A percentile compares a stretch with the other conserved stretches of the same genome.
These are phyloP conservation scores for Coix lacrymajobi DNA, from an alignment of 176 grass and related monocot species.

Conservation along the genomic window DNA sequence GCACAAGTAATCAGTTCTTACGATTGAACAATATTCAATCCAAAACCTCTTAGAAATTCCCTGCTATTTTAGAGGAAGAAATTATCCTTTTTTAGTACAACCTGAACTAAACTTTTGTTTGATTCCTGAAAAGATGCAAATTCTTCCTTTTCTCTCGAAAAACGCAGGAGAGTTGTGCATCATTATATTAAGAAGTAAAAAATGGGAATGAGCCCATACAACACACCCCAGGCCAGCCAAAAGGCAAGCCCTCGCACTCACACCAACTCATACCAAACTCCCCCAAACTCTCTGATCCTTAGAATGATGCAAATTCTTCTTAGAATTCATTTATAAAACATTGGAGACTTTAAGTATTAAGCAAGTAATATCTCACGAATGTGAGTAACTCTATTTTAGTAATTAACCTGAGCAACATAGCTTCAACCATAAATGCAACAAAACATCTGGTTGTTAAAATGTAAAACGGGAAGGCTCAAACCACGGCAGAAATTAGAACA, in stretches of 20 bases:
- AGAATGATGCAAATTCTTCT: not conserved
- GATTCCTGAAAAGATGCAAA: not conserved
- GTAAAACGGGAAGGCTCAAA: not conserved
- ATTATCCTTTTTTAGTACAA: not conserved
- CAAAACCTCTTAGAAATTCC: not conserved
- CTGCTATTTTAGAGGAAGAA: conserved; percentile 10
- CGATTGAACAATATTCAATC: not conserved
- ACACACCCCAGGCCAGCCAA: no score
- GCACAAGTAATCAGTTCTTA: not conserved
- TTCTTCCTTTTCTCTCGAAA: no score
- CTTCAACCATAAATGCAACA: conserved; percentile 11
- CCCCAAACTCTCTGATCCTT: no score
- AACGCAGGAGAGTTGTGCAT: no score
- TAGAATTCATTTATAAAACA: not conserved
- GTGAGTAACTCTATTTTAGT: not conserved
- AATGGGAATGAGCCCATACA: no score
- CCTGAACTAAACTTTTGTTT: not conserved
- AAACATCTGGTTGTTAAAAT: not conserved
- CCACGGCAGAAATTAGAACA: not conserved
- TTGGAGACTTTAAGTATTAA: not conserved
- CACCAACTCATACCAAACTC: no score
- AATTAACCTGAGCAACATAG: not conserved
- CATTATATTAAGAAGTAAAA: no score
- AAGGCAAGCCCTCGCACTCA: no score
- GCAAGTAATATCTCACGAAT: conserved; percentile 17